Evolutionary conservation across 306 rosid species (phyloP).

Genomic region (Ziziphus jujuba): DNA sequence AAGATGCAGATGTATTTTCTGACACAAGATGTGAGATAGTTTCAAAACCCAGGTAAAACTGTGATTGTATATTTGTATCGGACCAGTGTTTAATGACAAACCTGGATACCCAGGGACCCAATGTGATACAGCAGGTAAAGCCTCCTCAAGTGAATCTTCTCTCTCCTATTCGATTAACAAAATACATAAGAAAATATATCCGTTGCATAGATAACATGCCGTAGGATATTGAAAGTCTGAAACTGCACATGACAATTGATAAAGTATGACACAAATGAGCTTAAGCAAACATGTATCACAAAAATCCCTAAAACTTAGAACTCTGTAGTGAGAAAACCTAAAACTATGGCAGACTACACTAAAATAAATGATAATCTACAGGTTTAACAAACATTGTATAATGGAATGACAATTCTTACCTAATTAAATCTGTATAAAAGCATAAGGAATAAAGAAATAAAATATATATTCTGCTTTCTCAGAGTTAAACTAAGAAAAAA

Average conservation of each 20-base stretch:
- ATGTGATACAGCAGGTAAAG: slow-evolving; percentile 41
- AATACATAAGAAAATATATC: slow-evolving; percentile 9
- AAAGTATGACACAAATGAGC: background rate
- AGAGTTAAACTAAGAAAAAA: slow-evolving; percentile 2
- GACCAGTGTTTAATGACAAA: slow-evolving; percentile 33
- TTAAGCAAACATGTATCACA: background rate
- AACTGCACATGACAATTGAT: slow-evolving; percentile 11
- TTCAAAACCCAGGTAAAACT: slow-evolving; percentile 14
- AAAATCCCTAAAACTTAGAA: background rate
- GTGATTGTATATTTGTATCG: slow-evolving; percentile 1
- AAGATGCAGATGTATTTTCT: slow-evolving; percentile 54
- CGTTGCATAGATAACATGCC: background rate
- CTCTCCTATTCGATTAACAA: slow-evolving; percentile 50
- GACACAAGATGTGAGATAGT: slow-evolving; percentile 22
- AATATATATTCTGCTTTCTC: background rate
- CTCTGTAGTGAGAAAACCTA: background rate
- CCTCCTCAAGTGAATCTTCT: slow-evolving; percentile 40
- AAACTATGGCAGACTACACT: background rate
- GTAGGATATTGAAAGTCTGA: background rate
- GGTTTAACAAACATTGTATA: background rate
- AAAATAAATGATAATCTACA: background rate
- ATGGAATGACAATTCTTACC: background rate
- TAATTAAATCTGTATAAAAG: background rate
- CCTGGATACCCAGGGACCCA: slow-evolving; percentile 60
- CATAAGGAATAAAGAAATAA: background rate